A percentile compares a stretch with the other conserved stretches of the same genome.
Evolutionary conservation across 768 basidiomycete species (phyloP).

Genomic region (Cyclocybe aegerita): DNA sequence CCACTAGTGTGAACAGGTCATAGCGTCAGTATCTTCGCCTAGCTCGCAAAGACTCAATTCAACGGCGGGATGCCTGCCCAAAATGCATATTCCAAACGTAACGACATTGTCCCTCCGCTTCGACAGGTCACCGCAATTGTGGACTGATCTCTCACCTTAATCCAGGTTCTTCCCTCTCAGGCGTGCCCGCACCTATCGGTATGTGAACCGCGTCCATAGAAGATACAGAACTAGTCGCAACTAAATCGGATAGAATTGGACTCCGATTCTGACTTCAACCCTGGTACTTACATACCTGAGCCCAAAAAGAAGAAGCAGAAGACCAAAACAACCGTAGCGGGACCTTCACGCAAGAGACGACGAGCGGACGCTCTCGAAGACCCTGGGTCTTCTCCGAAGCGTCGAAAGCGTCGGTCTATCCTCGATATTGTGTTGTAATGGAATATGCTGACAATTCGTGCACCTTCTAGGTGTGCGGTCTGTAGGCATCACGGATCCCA

Average conservation of each 20-base stretch:
- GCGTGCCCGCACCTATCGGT: constrained; percentile 2
- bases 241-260: constrained; percentile 33
- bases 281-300: constrained; percentile 37
- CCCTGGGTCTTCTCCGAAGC: neutral
- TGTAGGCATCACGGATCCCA: constrained; percentile 20
- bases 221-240: neutral
- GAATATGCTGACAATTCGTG: neutral
- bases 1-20: too few relatives aligned
- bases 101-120: neutral
- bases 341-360: constrained; percentile 10
- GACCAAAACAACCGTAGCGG: constrained; percentile 6
- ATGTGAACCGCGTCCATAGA: neutral
- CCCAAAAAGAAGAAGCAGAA: constrained; percentile 27
- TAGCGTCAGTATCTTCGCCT: neutral
- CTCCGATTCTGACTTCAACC: constrained; percentile 50
- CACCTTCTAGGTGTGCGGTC: neutral
- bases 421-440: neutral
- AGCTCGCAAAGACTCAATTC: neutral
- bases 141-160: constrained; percentile 32
- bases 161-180: neutral
- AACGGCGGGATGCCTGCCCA: neutral
- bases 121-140: constrained; percentile 20
- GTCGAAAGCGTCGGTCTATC: constrained; percentile 2
- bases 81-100: constrained; percentile 7
- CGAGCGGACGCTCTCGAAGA: constrained; percentile 6